A percentile compares a stretch with the other conserved stretches of the same genome.
phyloP scores from a whole-genome alignment of 2,329 filamentous ascomycete genomes.

The Fusarium sulawesiense region DNA sequence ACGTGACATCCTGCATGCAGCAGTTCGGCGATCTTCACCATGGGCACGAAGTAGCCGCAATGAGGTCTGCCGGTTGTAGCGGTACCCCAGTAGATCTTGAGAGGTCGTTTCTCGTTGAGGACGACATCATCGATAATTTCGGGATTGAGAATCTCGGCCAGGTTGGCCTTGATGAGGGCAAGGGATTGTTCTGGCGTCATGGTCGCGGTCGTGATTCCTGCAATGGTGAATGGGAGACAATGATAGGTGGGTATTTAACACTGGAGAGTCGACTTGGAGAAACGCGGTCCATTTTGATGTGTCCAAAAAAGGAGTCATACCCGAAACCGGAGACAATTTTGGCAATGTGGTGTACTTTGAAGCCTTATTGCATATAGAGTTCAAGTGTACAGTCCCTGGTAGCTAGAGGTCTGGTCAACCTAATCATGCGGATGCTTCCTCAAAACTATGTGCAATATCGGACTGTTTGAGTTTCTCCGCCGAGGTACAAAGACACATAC shows the following conservation, averaged over 20 bases:
- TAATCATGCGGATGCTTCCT: not conserved
- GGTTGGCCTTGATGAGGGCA: not conserved
- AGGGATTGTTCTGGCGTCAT: not conserved
- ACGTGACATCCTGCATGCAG: not conserved
- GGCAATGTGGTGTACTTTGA: too few species aligned
- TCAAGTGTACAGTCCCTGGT: not conserved
- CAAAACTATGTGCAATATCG: not conserved
- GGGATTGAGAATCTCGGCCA: not conserved
- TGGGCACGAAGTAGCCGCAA: constrained; percentile 7
- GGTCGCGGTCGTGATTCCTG: too few species aligned
- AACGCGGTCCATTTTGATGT: too few species aligned
- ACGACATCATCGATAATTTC: not conserved
- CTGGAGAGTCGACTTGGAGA: too few species aligned
- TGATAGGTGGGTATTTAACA: not conserved
- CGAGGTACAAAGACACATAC: not conserved
- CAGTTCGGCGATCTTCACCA: constrained; percentile 1
- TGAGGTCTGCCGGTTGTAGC: constrained; percentile 4
- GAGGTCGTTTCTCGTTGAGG: accelerated
- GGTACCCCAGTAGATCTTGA: constrained; percentile 1
- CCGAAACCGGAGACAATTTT: too few species aligned
- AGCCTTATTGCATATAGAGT: not conserved
- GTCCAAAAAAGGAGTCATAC: too few species aligned
- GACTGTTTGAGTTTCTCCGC: not conserved
- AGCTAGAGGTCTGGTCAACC: not conserved
- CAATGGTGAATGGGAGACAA: not conserved